phyloP scores from a whole-genome alignment of 2,329 filamentous ascomycete genomes.

The Pyrenochaeta sp. region DNA sequence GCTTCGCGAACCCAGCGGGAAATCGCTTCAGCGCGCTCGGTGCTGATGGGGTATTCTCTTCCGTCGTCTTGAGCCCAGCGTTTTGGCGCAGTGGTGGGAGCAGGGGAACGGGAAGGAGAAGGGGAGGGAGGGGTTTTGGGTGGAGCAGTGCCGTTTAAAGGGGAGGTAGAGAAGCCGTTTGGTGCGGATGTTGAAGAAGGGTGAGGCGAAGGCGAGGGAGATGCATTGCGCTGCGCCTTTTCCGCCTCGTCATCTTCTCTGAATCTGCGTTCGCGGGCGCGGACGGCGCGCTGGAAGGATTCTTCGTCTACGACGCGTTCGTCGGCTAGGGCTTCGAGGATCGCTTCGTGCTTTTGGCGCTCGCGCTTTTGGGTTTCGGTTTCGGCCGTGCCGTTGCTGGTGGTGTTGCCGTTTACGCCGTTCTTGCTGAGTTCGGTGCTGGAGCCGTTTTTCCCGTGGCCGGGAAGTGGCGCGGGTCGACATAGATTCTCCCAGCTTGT shows the following conservation, averaged over 20 bases:
- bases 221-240: slow-evolving; percentile 12
- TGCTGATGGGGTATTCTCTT: slow-evolving; percentile 74
- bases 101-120: not conserved
- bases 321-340: slow-evolving; percentile 72
- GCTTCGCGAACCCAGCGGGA: slow-evolving; percentile 71
- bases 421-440: slow-evolving; percentile 9
- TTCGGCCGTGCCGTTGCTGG: slow-evolving; percentile 33
- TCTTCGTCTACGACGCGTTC: slow-evolving; percentile 74
- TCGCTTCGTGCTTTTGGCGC: slow-evolving; percentile 69
- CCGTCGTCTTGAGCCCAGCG: slow-evolving; percentile 71
- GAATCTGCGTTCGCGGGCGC: slow-evolving; percentile 65
- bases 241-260: slow-evolving; percentile 64
- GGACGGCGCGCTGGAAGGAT: slow-evolving; percentile 69
- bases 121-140: not conserved
- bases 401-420: not conserved
- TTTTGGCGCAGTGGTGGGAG: slow-evolving; percentile 52
- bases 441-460: slow-evolving; percentile 23
- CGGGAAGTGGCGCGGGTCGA: slow-evolving; percentile 54
- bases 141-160: not conserved
- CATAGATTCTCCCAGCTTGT: slow-evolving; percentile 77
- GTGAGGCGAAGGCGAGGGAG: not conserved
- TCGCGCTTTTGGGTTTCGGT: slow-evolving; percentile 65
- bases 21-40: slow-evolving; percentile 73
- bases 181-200: not conserved
- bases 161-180: not conserved